A percentile compares a stretch with the other conserved stretches of the same genome.
Evolutionary conservation across 306 rosid species (phyloP).

Genomic region (Glycine latifolia): DNA sequence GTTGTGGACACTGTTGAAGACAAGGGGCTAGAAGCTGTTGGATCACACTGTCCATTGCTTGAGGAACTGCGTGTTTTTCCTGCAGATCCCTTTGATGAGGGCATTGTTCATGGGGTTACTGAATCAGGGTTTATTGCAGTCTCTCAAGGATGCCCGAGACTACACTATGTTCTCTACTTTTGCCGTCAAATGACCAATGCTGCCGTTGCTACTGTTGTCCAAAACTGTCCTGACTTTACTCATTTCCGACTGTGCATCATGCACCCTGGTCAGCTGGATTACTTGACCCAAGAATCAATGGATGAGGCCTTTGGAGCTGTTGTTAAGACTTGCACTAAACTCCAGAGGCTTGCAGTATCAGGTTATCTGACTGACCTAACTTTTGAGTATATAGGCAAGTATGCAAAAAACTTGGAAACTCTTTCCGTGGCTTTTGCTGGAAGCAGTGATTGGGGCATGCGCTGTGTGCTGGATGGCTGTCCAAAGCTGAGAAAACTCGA

Average conservation of each 20-base stretch:
- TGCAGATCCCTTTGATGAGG: constrained; percentile 67
- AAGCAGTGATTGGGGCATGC: constrained; percentile 81
- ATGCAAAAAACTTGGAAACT: constrained; percentile 81
- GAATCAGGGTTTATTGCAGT: constrained; percentile 84
- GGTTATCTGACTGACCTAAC: constrained; percentile 76
- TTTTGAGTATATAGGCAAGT: constrained; percentile 76
- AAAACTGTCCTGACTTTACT: constrained; percentile 84
- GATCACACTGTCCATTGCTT: constrained; percentile 75
- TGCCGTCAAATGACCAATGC: constrained; percentile 88
- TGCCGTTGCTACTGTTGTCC: constrained; percentile 84
- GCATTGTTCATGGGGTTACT: constrained; percentile 65
- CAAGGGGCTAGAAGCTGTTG: constrained; percentile 85
- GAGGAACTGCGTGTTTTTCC: constrained; percentile 94
- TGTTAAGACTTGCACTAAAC: constrained; percentile 78
- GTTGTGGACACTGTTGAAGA: constrained; percentile 85
- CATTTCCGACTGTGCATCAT: constrained; percentile 89
- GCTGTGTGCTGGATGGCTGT: constrained; percentile 77
- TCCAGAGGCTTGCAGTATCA: constrained; percentile 81
- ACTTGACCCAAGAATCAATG: constrained; percentile 69
- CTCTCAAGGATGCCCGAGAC: constrained; percentile 76
- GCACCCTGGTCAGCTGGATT: constrained; percentile 73
- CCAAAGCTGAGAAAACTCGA: constrained; percentile 84
- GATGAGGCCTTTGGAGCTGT: constrained; percentile 90
- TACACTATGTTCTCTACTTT: constrained; percentile 82
- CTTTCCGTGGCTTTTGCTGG: constrained; percentile 93